Evolutionary conservation across 1,284 basidiomycete species (phyloP).

Genomic region (Calocybe gambosa): DNA sequence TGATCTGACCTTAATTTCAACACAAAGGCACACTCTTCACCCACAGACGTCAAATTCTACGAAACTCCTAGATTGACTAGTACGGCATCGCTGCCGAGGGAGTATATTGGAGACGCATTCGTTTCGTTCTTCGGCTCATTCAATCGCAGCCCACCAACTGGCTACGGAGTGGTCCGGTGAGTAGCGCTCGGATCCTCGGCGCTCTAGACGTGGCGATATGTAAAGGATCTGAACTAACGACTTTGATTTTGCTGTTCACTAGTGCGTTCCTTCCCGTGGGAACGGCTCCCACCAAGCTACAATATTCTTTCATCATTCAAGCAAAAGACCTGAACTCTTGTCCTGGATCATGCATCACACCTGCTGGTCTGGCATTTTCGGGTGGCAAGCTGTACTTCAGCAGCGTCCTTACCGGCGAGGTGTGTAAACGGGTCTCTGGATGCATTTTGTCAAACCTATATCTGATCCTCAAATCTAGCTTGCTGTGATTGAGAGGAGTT

Average conservation of each 20-base stretch:
- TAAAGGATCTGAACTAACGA: neutral
- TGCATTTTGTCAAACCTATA: neutral
- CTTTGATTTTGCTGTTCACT: neutral
- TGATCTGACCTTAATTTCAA: too few species aligned
- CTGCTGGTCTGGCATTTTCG: slow-evolving; percentile 32
- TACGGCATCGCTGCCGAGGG: slow-evolving; percentile 20
- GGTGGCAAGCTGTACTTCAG: slow-evolving; percentile 30
- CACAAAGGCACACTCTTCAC: slow-evolving; percentile 39
- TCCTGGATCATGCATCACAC: slow-evolving; percentile 30
- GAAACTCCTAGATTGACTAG: slow-evolving; percentile 8
- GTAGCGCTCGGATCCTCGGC: slow-evolving; percentile 5
- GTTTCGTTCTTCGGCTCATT: slow-evolving; percentile 29
- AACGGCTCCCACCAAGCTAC: slow-evolving; percentile 8
- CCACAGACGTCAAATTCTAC: slow-evolving; percentile 37
- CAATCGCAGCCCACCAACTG: slow-evolving; percentile 25
- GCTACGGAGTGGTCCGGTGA: slow-evolving; percentile 35
- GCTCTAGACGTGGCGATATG: too few species aligned
- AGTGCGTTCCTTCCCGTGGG: neutral
- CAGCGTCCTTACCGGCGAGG: slow-evolving; percentile 34
- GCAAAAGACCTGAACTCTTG: slow-evolving; percentile 27
- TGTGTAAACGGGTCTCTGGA: too few species aligned
- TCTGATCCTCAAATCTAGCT: neutral
- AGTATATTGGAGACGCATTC: slow-evolving; percentile 24
- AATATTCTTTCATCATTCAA: slow-evolving; percentile 29
- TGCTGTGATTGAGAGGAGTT: slow-evolving; percentile 1